Conservation (phyloP, 306 rosid genomes). For the Quercus aquifolioides region DNA sequence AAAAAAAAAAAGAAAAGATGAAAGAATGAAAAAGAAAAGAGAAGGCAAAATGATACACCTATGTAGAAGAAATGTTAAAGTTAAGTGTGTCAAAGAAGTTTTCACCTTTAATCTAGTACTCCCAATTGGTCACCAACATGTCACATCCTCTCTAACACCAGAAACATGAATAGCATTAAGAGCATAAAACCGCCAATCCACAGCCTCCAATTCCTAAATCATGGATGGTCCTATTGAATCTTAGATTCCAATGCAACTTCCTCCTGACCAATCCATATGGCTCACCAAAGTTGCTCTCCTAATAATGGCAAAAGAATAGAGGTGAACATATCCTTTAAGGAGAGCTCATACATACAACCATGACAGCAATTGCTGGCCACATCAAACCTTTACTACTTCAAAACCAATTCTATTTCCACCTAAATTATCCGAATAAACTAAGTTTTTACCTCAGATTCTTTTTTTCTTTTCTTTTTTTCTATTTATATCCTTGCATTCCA, state of each 20-base stretch:
- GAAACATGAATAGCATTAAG: background rate
- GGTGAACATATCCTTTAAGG: background rate
- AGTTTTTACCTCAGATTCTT: background rate
- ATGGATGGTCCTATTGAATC: background rate
- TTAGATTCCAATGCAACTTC: background rate
- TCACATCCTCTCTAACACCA: background rate
- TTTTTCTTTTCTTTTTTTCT: background rate
- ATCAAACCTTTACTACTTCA: background rate
- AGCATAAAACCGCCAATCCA: background rate
- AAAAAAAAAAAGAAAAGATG: background rate
- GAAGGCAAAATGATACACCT: background rate
- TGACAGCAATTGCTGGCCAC: background rate
- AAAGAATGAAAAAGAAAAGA: background rate
- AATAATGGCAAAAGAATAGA: background rate
- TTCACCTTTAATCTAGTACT: background rate
- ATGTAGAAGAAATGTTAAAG: background rate
- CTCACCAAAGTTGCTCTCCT: background rate
- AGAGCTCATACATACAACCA: background rate
- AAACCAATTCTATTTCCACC: background rate
- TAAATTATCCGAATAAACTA: background rate
- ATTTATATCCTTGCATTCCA: background rate
- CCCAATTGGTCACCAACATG: background rate
- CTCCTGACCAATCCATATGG: background rate
- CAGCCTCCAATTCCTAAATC: background rate
- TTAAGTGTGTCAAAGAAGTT: background rate